Percentiles rank a stretch among this genome's conserved stretches.
Evolutionary conservation across 192 early-diverging fungal genomes (phyloP).

Genomic region (Coemansia sp.): DNA sequence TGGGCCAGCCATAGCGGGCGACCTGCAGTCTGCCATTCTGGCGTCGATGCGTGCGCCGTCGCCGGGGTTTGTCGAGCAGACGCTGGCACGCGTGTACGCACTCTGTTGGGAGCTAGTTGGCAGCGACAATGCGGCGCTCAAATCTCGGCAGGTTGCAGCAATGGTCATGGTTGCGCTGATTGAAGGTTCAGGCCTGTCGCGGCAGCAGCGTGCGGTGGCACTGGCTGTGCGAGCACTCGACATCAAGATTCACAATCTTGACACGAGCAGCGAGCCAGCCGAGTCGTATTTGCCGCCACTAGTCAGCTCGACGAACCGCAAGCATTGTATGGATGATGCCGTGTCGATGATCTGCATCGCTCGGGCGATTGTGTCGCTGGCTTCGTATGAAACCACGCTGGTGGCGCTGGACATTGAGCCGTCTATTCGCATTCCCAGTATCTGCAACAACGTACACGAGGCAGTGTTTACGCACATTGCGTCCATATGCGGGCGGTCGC

Average conservation of each 20-base stretch:
- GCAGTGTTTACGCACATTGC: constrained; percentile 63
- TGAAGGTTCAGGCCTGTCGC: constrained; percentile 31
- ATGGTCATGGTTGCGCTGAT: constrained; percentile 44
- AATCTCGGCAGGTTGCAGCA: constrained; percentile 47
- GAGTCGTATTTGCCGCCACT: constrained; percentile 13
- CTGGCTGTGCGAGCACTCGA: constrained; percentile 30
- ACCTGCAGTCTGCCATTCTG: constrained; percentile 24
- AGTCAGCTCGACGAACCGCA: constrained; percentile 13
- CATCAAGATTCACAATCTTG: constrained; percentile 9
- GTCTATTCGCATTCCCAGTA: constrained; percentile 8
- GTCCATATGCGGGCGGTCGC: constrained; percentile 63
- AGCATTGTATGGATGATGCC: constrained; percentile 43
- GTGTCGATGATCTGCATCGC: constrained; percentile 55
- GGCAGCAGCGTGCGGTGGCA: constrained; percentile 12
- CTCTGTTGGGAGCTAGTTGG: constrained; percentile 40
- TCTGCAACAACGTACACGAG: constrained; percentile 57
- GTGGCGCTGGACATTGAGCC: constrained; percentile 25
- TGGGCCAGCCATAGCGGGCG: not conserved
- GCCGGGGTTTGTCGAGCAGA: constrained; percentile 23
- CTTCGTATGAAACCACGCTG: constrained; percentile 33
- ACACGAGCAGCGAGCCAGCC: not conserved
- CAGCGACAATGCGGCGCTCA: constrained; percentile 31
- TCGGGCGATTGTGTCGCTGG: constrained; percentile 41
- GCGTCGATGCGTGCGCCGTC: constrained; percentile 36
- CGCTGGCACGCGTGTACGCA: constrained; percentile 22